Conservation (phyloP, 2,329 filamentous ascomycete genomes). For the Penicillium occitanis region DNA sequence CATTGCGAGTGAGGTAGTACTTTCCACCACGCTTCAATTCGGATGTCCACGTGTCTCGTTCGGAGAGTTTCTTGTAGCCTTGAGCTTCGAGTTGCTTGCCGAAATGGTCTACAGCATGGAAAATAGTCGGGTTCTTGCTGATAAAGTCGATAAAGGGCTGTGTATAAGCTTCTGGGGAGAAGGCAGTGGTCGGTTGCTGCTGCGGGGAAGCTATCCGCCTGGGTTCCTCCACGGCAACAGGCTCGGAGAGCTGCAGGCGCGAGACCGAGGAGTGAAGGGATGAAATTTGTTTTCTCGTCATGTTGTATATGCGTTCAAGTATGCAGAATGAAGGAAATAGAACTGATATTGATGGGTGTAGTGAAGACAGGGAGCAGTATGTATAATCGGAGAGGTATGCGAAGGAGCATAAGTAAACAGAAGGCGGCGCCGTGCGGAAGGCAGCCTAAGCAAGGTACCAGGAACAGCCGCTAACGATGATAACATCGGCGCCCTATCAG, state of each 20-base stretch:
- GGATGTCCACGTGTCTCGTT: conserved; percentile 73
- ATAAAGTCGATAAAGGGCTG: conserved; percentile 86
- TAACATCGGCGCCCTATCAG: neutral
- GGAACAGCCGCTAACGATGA: neutral
- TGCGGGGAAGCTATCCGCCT: conserved; percentile 17
- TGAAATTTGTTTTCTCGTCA: conserved; percentile 35
- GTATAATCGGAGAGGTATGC: neutral
- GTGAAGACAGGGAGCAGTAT: neutral
- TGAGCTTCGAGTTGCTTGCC: conserved; percentile 67
- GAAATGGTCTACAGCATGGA: conserved; percentile 82
- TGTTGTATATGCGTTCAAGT: conserved; percentile 18
- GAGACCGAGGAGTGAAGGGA: conserved; percentile 32
- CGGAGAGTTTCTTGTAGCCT: conserved; percentile 73
- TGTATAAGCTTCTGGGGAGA: conserved; percentile 63
- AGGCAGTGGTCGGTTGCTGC: conserved; percentile 19
- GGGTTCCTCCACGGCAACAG: neutral
- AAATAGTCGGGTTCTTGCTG: conserved; percentile 86
- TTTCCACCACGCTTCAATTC: conserved; percentile 77
- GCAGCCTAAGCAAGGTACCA: neutral
- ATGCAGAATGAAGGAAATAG: conserved; percentile 1
- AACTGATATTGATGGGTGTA: neutral
- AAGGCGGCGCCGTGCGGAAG: neutral
- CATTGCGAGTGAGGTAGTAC: conserved; percentile 85
- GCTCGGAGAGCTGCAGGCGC: conserved; percentile 32
- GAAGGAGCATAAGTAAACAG: neutral